Conservation (phyloP, 164 flowering plant genomes). For the Brasenia schreberi region DNA sequence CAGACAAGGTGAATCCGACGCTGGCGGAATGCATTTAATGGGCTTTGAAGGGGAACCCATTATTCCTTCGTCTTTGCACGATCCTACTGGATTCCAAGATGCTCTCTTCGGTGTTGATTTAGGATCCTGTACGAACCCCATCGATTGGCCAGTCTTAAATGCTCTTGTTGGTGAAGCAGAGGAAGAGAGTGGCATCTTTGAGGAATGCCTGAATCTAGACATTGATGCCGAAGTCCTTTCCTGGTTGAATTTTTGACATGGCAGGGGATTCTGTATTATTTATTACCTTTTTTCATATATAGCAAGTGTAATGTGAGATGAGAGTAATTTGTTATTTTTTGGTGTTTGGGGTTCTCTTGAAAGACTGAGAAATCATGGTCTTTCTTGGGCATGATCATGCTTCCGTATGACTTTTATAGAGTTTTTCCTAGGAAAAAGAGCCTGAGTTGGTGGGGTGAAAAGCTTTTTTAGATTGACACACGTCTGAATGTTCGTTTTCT, state of each 20-base stretch:
- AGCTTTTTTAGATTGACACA: not conserved
- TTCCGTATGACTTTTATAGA: not conserved
- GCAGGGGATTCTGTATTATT: too few species aligned
- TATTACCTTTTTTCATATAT: too few species aligned
- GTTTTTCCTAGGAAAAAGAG: not conserved
- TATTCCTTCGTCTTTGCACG: not conserved
- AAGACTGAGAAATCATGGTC: not conserved
- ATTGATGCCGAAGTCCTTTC: not conserved
- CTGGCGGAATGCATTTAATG: not conserved
- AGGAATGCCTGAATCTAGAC: not conserved
- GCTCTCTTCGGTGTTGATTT: not conserved
- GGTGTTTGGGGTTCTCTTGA: not conserved
- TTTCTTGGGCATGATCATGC: not conserved
- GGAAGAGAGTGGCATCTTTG: not conserved
- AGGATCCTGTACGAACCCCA: not conserved
- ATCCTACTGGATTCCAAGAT: not conserved
- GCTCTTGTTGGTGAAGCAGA: not conserved
- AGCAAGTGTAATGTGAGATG: too few species aligned
- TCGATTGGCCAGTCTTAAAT: not conserved
- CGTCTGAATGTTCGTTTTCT: too few species aligned
- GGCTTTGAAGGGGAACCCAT: not conserved
- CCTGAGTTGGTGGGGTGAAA: not conserved
- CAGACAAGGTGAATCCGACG: not conserved
- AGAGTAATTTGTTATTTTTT: too few species aligned
- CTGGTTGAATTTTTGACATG: not conserved